Base-by-base conservation (phyloP, 2,329 filamentous ascomycete species). In the Graphilbum ipis-grandicollis region DNA sequence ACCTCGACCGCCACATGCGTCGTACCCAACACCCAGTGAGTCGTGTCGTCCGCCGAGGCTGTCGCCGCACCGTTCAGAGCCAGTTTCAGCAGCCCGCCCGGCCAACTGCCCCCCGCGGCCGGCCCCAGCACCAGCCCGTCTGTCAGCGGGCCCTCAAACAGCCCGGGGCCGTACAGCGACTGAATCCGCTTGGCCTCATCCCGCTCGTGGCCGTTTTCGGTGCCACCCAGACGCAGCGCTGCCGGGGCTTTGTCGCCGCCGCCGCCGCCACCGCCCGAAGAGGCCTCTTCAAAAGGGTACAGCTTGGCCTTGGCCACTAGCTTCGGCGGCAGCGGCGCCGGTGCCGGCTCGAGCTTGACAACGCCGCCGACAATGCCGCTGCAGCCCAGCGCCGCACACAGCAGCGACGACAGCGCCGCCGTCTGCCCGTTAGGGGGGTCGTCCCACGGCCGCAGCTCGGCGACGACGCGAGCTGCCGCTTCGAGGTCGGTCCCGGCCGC, bases 351-450 rank as follows among this genome's bases (percentile, higher is more conserved):
- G 22, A 98, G 66, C 42, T 88, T 84, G 39, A 93, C 70, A 31
- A 96, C 72, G 1, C 85, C 83, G 12, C 90, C 90, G 9, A 93
- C 80, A 36, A 93, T 68, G 2, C 74, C 76, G 29, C 71, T 62
- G 36, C 71, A 75, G 3, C 75, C 77, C 18, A 98, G 64, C 1
- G 79, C 70, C 22, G 71, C 69, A 53, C 82, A 93, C 7, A 98
- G 61, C 4, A 75, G 58, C 0, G 75, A 70, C 1, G 90, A 96
- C 19, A 98, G 62, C 1, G 83, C 83, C 34, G 74, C 71, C 42
- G 88, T 80, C 43, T 80, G 75, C 37, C 74, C 76, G 50, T 88
- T 83, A 1, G 90, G 85, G 2, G 85, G 78, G 49, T 93, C 83
- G 40, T 86, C 71, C 92, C 90, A 98, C 2, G 73, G 59, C 29